Base-by-base conservation (phyloP, 345 rosid species). In the Erucastrum elatum region DNA sequence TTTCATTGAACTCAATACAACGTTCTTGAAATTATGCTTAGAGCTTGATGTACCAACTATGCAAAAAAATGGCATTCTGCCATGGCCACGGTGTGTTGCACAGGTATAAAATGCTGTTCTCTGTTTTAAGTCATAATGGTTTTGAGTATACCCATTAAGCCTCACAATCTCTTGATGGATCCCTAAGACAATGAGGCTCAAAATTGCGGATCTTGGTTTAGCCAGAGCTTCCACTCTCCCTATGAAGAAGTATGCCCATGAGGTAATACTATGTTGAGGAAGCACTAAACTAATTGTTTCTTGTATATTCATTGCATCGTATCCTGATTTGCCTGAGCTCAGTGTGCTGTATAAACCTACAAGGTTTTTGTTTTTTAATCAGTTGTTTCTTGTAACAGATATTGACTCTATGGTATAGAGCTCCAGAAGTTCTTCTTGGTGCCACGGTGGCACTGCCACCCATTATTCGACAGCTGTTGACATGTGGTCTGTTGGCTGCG, bases 401-500 rank as follows among this genome's bases (percentile, higher is more conserved):
- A 66, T 82, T 94, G 78, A 94, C 98, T 15, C 86, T 94, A 3
- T 94, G 98, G 98, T 92, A 94, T 67, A 87, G 98, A 87, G 90
- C 98, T 72, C 98, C 98, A 6, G 99, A 95, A 76, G 98, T 95
- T 79, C 97, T 95, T 65, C 66, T 95, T 77, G 99, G 98, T 9
- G 88, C 94, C n/a, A n/a, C n/a, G n/a, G n/a, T n/a, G n/a, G n/a
- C n/a, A n/a, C n/a, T n/a, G n/a, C n/a, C 12, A 95, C 97, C 15
- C 98, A 93, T 81, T 95, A 95, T 86, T 95, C 99, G 71, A 91
- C 97, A 49, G 96, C 97, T 13, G 98, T 95, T 15, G 78, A 94
- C 98, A 87, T 93, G 83, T 95, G 98, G 98, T 95, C 96, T 64
- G 99, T 95, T 41, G 97, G 88, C 79, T 93, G 97, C 66, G 88